Evolutionary conservation across 805 yeast genomes (phyloP).

Genomic region (Suhomyces pyralidae): DNA sequence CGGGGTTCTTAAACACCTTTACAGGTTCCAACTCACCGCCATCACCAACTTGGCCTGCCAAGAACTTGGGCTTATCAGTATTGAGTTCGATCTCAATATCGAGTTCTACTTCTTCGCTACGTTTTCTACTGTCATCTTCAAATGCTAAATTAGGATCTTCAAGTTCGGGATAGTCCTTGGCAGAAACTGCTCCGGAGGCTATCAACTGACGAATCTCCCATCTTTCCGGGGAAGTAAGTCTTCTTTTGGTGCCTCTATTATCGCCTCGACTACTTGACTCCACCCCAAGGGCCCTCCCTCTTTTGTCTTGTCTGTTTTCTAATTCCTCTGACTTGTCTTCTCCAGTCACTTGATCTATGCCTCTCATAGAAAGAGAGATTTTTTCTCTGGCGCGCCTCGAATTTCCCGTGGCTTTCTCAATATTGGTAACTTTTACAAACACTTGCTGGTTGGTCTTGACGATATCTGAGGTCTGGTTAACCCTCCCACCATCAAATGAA

Average conservation of each 20-base stretch:
- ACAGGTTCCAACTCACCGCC: constrained; percentile 46
- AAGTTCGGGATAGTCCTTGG: constrained; percentile 67
- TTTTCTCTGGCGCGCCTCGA: constrained; percentile 16
- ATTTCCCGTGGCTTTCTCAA: constrained; percentile 12
- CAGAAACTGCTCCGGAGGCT: constrained; percentile 69
- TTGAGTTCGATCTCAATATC: constrained; percentile 73
- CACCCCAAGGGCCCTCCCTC: no score
- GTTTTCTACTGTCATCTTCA: constrained; percentile 12
- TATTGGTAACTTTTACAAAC: constrained; percentile 52
- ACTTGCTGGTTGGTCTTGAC: constrained; percentile 58
- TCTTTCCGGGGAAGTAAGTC: constrained; percentile 79
- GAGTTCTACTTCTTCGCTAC: constrained; percentile 28
- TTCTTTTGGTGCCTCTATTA: constrained; percentile 26
- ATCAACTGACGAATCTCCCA: constrained; percentile 88
- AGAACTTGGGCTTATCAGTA: constrained; percentile 66
- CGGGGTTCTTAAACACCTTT: constrained; percentile 65
- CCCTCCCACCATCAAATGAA: constrained; percentile 42
- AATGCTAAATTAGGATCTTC: constrained; percentile 30
- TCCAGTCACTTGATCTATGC: constrained; percentile 72
- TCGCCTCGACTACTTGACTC: no score
- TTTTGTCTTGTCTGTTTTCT: no score
- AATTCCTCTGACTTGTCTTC: constrained; percentile 26
- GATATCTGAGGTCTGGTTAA: constrained; percentile 58
- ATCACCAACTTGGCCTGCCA: constrained; percentile 51
- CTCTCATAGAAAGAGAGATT: constrained; percentile 64